Conservation (phyloP, 306 rosid genomes). For the Vigna nakashimae region DNA sequence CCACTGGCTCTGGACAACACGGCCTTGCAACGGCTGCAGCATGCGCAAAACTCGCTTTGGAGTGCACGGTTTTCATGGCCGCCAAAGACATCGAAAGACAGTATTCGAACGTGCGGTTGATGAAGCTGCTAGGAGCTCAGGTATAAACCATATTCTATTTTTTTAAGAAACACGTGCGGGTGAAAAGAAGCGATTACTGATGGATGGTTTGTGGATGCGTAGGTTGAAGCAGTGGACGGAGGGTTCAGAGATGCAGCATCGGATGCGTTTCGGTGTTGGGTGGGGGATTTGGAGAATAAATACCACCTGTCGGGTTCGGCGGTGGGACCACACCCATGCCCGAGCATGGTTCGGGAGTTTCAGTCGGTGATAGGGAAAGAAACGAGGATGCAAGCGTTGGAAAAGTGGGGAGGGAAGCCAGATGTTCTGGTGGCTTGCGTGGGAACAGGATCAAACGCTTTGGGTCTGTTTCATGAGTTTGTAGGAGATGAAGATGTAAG, state of each 20-base stretch:
- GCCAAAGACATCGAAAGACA: conserved; percentile 56
- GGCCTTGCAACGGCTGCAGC: conserved; percentile 82
- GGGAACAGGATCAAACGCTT: conserved; percentile 73
- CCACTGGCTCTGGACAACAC: conserved; percentile 73
- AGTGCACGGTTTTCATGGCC: conserved; percentile 73
- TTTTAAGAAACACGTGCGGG: too few species aligned
- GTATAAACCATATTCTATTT: neutral
- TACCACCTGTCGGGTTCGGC: conserved; percentile 61
- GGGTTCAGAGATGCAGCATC: conserved; percentile 64
- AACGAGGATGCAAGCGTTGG: conserved; percentile 61
- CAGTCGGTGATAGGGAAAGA: conserved; percentile 78
- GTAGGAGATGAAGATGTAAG: conserved; percentile 55
- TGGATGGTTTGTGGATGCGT: neutral
- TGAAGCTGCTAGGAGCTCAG: conserved; percentile 73
- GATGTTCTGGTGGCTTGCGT: conserved; percentile 63
- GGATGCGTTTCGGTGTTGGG: conserved; percentile 65
- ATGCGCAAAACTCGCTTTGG: conserved; percentile 64
- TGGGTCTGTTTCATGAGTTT: conserved; percentile 74
- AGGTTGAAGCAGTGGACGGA: conserved; percentile 64
- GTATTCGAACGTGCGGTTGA: conserved; percentile 56
- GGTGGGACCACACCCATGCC: conserved; percentile 78
- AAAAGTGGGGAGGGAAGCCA: conserved; percentile 71
- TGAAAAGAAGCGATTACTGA: too few species aligned
- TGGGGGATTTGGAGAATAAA: conserved; percentile 46
- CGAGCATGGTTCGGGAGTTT: conserved; percentile 74